Evolutionary conservation across 495 filamentous ascomycete species (phyloP), one percentile per base, ranked within the genome.

Genomic region (Xylaria venustula): DNA sequence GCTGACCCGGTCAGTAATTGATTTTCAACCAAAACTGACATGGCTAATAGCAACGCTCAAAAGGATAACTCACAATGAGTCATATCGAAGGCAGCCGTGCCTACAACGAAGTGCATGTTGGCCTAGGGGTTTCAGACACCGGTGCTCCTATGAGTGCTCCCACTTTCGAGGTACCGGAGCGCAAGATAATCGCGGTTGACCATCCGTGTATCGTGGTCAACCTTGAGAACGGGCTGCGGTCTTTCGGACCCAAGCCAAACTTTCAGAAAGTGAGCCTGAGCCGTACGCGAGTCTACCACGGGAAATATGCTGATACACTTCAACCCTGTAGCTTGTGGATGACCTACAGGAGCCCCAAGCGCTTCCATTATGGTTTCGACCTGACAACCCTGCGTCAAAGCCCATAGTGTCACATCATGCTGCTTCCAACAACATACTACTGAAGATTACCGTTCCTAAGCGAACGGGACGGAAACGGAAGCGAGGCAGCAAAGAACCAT

Each of bases 371-470:
- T 85, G 87, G 64, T 81, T 97, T 53, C 84, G 89, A 2, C 89
- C 87, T 14, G 84, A 90, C 51, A 92, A 97, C 76, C 84, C 87
- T 6, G 85, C 90, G 70, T 84, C 87, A 62, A 85, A 87, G 59
- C 88, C 90, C 0, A 74, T 96, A 37, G 74, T 86, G 34, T 96
- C 94, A 7, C 84, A 83, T 28, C 87, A 85, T 64, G 78, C 85
- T 6, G 64, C 79, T 34, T 88, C 92, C 2, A 89, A 89, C 63
- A 94, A 96, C 65, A 71, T 98, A 26, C 79, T 98, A 22, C 79
- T 98, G 23, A 92, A 92, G 74, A 81, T 98, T 46, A 91, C 88
- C 0, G 85, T 97, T 2, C 95, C 95, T 0, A 93, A 89, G 71
- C 78, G 90, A 45, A 95, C 91, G 6, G 91, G 92, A 3, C 83